Percentiles rank a stretch among this genome's conserved stretches.
Conservation (phyloP, 108 stramenopile species). For the Cyclotella atomus region DNA sequence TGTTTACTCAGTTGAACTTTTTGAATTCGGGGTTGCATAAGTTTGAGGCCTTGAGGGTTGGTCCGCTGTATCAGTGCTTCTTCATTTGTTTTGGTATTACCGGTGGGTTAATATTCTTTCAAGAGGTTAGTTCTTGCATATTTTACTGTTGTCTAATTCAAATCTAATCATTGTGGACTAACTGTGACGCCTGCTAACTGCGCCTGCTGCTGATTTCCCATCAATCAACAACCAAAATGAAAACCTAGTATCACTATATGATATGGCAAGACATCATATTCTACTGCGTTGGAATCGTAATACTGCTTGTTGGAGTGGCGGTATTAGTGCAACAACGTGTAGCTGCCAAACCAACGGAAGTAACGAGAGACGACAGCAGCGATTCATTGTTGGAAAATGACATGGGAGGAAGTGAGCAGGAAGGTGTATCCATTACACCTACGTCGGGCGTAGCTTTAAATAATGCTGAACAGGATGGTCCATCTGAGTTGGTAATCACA, state of each 20-base stretch:
- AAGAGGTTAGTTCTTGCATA: constrained; percentile 22
- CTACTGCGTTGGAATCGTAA: constrained; percentile 16
- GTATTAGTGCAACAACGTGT: constrained; percentile 16
- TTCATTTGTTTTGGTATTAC: constrained; percentile 42
- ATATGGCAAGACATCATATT: constrained; percentile 2
- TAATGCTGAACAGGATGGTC: not conserved
- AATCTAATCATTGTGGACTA: not conserved
- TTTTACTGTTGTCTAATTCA: not conserved
- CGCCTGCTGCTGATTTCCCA: too few relatives aligned
- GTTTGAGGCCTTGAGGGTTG: constrained; percentile 45
- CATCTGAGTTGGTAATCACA: not conserved
- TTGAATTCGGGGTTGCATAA: constrained; percentile 51
- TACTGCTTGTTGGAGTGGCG: constrained; percentile 20
- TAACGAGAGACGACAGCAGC: not conserved
- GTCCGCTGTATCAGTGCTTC: constrained; percentile 56
- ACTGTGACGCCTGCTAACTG: too few relatives aligned
- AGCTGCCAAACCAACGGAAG: not conserved
- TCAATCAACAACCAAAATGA: not conserved
- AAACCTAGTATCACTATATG: constrained; percentile 25
- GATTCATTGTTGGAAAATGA: constrained; percentile 12
- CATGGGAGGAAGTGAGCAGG: not conserved
- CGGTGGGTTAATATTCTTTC: constrained; percentile 54
- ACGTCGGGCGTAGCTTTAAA: not conserved
- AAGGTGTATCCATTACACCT: not conserved
- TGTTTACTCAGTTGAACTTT: constrained; percentile 48